Evolutionary conservation across 192 early-diverging fungal genomes (phyloP).

Genomic region (Linnemannia schmuckeri): DNA sequence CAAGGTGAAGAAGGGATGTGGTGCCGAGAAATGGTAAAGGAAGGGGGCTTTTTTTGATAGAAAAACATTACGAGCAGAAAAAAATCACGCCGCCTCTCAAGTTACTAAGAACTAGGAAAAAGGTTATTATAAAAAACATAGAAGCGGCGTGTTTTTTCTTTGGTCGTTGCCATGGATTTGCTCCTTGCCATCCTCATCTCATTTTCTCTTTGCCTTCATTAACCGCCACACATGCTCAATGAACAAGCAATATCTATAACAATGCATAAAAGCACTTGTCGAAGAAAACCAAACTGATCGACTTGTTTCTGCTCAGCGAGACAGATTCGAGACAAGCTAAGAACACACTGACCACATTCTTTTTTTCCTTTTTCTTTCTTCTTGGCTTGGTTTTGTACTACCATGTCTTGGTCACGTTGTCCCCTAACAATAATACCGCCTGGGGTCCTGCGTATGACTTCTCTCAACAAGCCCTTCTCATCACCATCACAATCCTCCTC

Average conservation of each 20-base stretch:
- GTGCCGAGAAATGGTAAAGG: no score
- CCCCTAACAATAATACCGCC: no score
- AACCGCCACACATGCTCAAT: not conserved
- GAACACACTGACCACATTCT: no score
- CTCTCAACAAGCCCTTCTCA: no score
- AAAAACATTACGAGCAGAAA: not conserved
- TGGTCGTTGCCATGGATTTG: not conserved
- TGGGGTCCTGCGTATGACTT: no score
- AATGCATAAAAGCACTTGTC: no score
- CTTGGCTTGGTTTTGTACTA: not conserved
- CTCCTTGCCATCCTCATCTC: not conserved
- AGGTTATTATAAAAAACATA: not conserved
- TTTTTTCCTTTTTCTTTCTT: no score
- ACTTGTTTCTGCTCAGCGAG: no score
- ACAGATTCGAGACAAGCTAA: no score
- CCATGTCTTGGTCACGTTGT: no score
- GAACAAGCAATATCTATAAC: no score
- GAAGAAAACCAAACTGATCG: no score
- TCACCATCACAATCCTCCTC: not conserved
- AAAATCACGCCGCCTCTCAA: not conserved
- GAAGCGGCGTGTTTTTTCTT: not conserved
- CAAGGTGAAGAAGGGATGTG: not conserved
- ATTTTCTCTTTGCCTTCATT: not conserved
- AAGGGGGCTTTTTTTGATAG: not conserved
- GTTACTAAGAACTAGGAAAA: not conserved